phyloP scores from a whole-genome alignment of 176 grass and related monocot species.

The Bothriochloa decipiens region DNA sequence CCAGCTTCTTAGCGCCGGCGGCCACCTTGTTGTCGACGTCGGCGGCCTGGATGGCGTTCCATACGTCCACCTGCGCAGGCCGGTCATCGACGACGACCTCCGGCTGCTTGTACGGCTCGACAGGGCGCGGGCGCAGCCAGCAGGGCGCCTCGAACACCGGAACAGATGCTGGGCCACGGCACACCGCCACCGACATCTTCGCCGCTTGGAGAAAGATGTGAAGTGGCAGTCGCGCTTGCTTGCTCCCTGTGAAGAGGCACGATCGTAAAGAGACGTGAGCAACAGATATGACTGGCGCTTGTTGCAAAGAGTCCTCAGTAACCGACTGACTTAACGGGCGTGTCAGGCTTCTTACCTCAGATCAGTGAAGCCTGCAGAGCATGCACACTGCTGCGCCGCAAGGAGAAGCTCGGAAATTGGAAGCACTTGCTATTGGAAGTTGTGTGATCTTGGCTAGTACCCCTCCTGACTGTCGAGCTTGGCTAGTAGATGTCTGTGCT shows the following conservation, averaged over 20 bases:
- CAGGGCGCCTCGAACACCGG: conserved; percentile 39
- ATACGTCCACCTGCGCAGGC: conserved; percentile 63
- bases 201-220: conserved; percentile 30
- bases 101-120: conserved; percentile 10
- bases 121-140: conserved; percentile 39
- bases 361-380: background rate
- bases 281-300: conserved; percentile 4
- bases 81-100: conserved; percentile 27
- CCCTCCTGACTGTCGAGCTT: too few species aligned
- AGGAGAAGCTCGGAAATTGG: conserved; percentile 9
- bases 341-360: conserved; percentile 34
- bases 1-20: background rate
- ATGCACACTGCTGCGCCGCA: conserved; percentile 17
- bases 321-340: too few species aligned
- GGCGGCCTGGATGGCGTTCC: conserved; percentile 68
- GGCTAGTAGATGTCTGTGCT: conserved; percentile 13
- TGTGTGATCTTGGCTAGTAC: conserved; percentile 12
- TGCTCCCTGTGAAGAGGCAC: conserved; percentile 50
- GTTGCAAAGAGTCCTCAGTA: background rate
- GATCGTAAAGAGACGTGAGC: conserved; percentile 10
- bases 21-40: conserved; percentile 2
- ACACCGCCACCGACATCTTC: conserved; percentile 71
- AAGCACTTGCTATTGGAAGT: conserved; percentile 2
- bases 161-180: conserved; percentile 31
- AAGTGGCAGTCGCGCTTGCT: conserved; percentile 33